These are phyloP conservation scores for Chaetomium strumarium DNA, from an alignment of 2,329 filamentous ascomycete genomes.

Conservation along the genomic window DNA sequence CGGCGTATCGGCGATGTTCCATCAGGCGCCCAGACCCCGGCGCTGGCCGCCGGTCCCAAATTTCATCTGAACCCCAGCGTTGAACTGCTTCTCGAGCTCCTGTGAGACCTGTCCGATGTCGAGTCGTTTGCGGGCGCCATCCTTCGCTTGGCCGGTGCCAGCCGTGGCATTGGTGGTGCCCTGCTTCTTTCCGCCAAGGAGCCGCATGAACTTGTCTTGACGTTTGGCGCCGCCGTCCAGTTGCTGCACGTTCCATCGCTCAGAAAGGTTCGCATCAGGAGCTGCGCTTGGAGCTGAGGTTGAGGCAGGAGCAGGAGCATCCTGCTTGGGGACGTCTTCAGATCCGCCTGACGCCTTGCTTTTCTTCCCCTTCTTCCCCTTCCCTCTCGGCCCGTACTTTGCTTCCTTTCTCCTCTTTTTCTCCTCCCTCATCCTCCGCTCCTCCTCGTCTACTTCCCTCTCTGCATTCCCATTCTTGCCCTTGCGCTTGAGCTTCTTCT, in stretches of 20 bases:
- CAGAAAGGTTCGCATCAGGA: constrained; percentile 27
- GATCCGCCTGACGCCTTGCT: constrained; percentile 3
- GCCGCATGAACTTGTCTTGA: constrained; percentile 51
- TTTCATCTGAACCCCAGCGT: constrained; percentile 52
- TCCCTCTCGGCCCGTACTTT: constrained; percentile 9
- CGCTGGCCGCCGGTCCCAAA: constrained; percentile 44
- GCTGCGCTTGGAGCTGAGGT: constrained; percentile 9
- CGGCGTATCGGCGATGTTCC: not conserved
- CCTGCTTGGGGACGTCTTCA: not conserved
- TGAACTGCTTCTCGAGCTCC: constrained; percentile 53
- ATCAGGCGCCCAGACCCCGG: constrained; percentile 48
- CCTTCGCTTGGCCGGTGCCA: constrained; percentile 5
- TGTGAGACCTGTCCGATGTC: constrained; percentile 38
- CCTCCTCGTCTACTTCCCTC: constrained; percentile 6
- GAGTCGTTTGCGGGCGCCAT: constrained; percentile 28
- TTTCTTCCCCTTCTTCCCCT: constrained; percentile 13
- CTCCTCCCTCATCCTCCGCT: not conserved
- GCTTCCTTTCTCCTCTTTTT: constrained; percentile 11
- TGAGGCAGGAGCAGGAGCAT: no score
- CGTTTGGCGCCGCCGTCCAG: constrained; percentile 46
- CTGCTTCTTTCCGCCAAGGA: constrained; percentile 49
- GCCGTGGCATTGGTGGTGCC: constrained; percentile 22
- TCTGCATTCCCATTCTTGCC: constrained; percentile 6
- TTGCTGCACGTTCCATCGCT: constrained; percentile 48
- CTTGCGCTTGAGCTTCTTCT: constrained; percentile 2